Percentiles rank a stretch among this genome's conserved stretches.
phyloP scores from a whole-genome alignment of 768 basidiomycete genomes.

The Coprinopsis cinerea region DNA sequence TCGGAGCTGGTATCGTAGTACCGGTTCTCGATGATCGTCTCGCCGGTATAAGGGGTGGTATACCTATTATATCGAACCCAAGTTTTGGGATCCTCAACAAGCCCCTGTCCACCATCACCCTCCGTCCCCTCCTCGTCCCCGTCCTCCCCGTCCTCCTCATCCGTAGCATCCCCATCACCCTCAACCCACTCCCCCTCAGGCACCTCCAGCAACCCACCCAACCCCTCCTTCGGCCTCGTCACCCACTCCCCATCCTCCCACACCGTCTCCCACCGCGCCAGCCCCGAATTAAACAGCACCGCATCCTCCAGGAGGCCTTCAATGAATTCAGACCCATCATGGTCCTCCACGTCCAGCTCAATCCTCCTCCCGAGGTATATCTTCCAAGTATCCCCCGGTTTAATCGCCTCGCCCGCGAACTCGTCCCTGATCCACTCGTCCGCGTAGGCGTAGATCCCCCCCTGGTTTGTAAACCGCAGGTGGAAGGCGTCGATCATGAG shows the following conservation, averaged over 20 bases:
- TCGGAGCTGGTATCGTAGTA: not conserved
- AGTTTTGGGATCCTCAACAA: not conserved
- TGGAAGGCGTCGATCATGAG: conserved; percentile 34
- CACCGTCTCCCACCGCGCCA: conserved; percentile 24
- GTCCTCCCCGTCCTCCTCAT: not conserved
- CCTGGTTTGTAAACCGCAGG: conserved; percentile 22
- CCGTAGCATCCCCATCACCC: not conserved
- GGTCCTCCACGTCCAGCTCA: conserved; percentile 28
- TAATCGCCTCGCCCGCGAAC: conserved; percentile 28
- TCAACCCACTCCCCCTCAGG: not conserved
- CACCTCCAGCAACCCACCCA: not conserved
- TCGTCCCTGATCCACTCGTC: conserved; percentile 25
- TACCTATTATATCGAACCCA: not conserved
- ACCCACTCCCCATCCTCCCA: conserved; percentile 27
- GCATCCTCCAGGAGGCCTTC: conserved; percentile 29
- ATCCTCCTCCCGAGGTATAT: conserved; percentile 33
- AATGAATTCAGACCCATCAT: conserved; percentile 29
- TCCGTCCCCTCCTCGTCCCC: not conserved
- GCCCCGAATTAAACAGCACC: conserved; percentile 15
- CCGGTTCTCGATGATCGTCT: not conserved
- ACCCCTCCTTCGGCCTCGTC: conserved; percentile 16
- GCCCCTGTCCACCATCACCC: not conserved
- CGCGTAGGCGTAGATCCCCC: conserved; percentile 31
- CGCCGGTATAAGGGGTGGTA: not conserved
- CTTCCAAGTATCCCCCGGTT: conserved; percentile 30